Conservation (phyloP, 192 early-diverging fungal genomes). For the Coemansia sp. region DNA sequence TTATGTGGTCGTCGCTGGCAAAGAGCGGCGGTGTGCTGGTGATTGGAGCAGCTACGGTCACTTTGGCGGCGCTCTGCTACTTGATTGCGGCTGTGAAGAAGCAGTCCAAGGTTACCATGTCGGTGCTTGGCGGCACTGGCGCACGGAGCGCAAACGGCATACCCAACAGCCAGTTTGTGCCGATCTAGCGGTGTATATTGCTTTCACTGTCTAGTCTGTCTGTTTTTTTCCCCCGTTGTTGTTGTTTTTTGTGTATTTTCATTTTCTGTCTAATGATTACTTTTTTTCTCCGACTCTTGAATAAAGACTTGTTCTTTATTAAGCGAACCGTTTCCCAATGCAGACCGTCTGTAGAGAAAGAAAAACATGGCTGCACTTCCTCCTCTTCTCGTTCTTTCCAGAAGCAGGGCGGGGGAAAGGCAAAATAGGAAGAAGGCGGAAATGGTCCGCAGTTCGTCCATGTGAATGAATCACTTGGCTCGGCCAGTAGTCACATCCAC, state of each 20-base stretch:
- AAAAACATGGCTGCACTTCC: not conserved
- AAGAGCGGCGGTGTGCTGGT: conserved; percentile 46
- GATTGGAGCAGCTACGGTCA: conserved; percentile 46
- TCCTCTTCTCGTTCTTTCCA: too few relatives aligned
- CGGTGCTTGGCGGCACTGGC: conserved; percentile 39
- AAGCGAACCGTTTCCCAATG: not conserved
- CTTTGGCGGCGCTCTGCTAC: conserved; percentile 47
- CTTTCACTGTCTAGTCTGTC: not conserved
- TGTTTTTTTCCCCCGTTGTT: not conserved
- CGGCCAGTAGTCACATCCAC: not conserved
- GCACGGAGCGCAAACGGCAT: conserved; percentile 11
- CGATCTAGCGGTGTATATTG: not conserved
- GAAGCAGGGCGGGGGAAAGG: too few relatives aligned
- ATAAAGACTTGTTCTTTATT: not conserved
- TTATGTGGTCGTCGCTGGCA: conserved; percentile 57
- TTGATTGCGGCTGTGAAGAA: conserved; percentile 50
- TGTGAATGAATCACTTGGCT: not conserved
- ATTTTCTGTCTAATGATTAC: not conserved
- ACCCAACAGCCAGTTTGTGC: conserved; percentile 8
- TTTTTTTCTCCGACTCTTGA: not conserved
- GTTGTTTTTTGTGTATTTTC: conserved; percentile 4
- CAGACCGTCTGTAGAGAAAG: not conserved
- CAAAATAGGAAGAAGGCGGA: too few relatives aligned
- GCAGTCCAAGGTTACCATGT: conserved; percentile 44
- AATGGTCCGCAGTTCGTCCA: too few relatives aligned